Percentiles rank a stretch among this genome's conserved stretches.
phyloP scores from a whole-genome alignment of 2,329 filamentous ascomycete genomes.

The Elsinoe necatrix region DNA sequence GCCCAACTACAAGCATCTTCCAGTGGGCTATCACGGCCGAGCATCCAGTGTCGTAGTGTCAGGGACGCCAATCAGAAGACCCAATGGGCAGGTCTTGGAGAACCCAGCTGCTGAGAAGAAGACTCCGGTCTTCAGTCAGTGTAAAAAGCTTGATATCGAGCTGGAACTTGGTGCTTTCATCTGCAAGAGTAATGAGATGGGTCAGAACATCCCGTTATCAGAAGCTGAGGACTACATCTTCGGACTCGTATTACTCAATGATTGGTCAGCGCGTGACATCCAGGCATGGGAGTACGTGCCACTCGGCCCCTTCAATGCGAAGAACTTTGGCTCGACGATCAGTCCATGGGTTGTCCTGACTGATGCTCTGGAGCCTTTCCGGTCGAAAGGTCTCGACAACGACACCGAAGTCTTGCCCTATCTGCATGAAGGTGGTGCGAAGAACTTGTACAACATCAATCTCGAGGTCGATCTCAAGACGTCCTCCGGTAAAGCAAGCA shows the following conservation, averaged over 20 bases:
- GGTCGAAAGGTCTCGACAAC: conserved; percentile 47
- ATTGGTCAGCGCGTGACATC: conserved; percentile 78
- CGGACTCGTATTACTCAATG: conserved; percentile 74
- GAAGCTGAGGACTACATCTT: conserved; percentile 66
- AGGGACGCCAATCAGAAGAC: conserved; percentile 63
- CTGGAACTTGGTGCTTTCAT: conserved; percentile 73
- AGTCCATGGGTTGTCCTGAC: conserved; percentile 71
- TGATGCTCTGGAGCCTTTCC: conserved; percentile 65
- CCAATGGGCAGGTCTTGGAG: conserved; percentile 63
- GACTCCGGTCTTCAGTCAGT: conserved; percentile 54
- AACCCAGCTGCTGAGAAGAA: conserved; percentile 56
- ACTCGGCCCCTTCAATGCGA: conserved; percentile 71
- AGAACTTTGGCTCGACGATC: conserved; percentile 74
- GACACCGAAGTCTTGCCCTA: conserved; percentile 52
- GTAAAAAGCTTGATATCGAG: conserved; percentile 66
- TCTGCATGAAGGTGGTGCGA: conserved; percentile 51
- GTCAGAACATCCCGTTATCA: conserved; percentile 53
- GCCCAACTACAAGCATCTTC: conserved; percentile 73
- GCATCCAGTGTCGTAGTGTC: conserved; percentile 68
- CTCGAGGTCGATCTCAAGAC: conserved; percentile 57
- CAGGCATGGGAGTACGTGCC: conserved; percentile 81
- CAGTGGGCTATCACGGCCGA: conserved; percentile 73
- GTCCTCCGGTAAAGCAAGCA: conserved; percentile 44
- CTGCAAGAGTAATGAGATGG: conserved; percentile 55
- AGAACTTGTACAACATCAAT: conserved; percentile 60